These are phyloP conservation scores for Solanum dulcamara DNA, from an alignment of 257 asterid species.

Conservation along the genomic window DNA sequence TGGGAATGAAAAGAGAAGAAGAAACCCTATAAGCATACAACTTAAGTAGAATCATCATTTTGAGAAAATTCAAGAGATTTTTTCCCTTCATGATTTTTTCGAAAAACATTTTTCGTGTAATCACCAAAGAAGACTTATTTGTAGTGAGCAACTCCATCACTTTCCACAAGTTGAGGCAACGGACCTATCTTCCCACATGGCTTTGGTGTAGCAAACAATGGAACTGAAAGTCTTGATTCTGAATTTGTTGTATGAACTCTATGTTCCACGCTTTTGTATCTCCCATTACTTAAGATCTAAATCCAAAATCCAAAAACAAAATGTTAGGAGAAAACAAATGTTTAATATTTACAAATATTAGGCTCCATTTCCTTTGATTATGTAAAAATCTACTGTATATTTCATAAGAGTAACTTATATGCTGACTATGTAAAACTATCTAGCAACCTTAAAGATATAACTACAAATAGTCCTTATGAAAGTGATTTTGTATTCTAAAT, in stretches of 20 bases:
- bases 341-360: not conserved
- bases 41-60: not conserved
- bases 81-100: conserved; percentile 25
- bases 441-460: not conserved
- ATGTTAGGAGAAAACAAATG: not conserved
- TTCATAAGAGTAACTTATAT: not conserved
- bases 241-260: conserved; percentile 25
- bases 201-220: conserved; percentile 17
- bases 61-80: conserved; percentile 20
- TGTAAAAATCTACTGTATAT: not conserved
- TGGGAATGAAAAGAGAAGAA: not conserved
- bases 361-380: not conserved
- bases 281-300: conserved; percentile 29
- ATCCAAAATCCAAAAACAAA: not conserved
- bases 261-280: conserved; percentile 27
- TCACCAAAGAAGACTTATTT: conserved; percentile 16
- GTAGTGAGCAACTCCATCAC: conserved; percentile 14
- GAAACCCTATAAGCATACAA: not conserved
- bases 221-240: conserved; percentile 26
- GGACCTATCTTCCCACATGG: conserved; percentile 20
- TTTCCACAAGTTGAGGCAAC: conserved; percentile 19
- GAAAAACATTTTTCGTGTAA: conserved; percentile 22
- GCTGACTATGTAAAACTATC: not conserved
- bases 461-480: not conserved
- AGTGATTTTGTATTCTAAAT: not conserved